Base-by-base conservation (phyloP, 1,284 basidiomycete genomes). In the Rhodotorula sp. region DNA sequence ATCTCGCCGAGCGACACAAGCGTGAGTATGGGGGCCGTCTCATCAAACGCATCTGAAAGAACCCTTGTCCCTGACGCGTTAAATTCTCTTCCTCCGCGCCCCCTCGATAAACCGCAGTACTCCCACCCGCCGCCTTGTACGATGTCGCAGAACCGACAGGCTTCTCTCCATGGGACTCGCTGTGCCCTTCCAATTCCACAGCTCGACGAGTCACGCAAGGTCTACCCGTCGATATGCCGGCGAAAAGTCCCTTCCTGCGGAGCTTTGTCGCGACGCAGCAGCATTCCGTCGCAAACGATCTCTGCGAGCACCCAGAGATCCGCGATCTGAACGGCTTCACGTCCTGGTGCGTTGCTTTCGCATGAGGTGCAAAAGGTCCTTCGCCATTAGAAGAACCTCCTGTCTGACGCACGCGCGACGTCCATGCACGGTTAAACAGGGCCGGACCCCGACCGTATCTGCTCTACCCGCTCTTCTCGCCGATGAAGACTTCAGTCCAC, bases 381-480 rank as follows among this genome's bases (percentile, higher is more conserved):
- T 20, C n/a, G 2, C 1, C 37, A 42, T 14, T 12, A 42, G 37
- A 42, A 42, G 37, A 18, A 49, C 20, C 48, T 49, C 48, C 14
- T 53, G 14, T 6, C 51, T 29, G 26, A 54, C 29, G 14, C 10
- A 2, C 37, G 20, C 29, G 29, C 20, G 2, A n/a, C n/a, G 7
- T 22, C 18, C 24, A 7, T 18, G n/a, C 20, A 14, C 33, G 10
- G 8, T 0, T 24, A 18, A 8, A 1, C 55, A 74, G 72, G 67
- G 44, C 62, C 29, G 72, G 72, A 4, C 72, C 69, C 0, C 64
- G 69, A 5, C 72, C 72, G 6, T 56, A 74, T 60, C 51, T 74
- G 30, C 60, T 77, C 33, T 74, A 69, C 53, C 78, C 78, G 4
- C 33, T 79, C 20, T 79, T 79, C 64, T 74, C 76, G 44, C 77